Evolutionary conservation across 2,329 filamentous ascomycete species (phyloP).

Genomic region (Fusarium virguliforme): DNA sequence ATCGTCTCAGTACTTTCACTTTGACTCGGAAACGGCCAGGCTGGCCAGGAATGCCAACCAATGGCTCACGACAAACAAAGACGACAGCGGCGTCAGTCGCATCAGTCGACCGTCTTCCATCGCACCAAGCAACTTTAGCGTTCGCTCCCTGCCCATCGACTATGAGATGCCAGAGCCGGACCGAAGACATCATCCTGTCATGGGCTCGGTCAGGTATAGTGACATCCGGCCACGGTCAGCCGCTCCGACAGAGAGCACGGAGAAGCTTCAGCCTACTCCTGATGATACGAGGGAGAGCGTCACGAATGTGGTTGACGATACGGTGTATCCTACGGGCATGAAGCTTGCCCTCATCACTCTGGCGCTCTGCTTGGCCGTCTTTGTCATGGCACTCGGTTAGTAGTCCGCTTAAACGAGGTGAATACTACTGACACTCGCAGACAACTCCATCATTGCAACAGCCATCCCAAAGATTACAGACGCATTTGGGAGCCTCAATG

Average conservation of each 20-base stretch:
- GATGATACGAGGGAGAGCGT: background rate
- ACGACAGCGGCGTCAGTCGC: slow-evolving; percentile 43
- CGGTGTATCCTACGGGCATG: slow-evolving; percentile 47
- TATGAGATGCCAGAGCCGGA: slow-evolving; percentile 33
- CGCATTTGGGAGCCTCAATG: slow-evolving; percentile 61
- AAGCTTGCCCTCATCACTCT: slow-evolving; percentile 57
- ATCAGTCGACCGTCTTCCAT: slow-evolving; percentile 46
- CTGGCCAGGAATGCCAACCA: slow-evolving; percentile 43
- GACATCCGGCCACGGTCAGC: slow-evolving; percentile 40
- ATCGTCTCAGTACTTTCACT: slow-evolving; percentile 48
- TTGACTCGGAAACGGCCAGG: slow-evolving; percentile 45
- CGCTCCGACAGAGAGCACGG: slow-evolving; percentile 47
- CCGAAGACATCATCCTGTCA: slow-evolving; percentile 40
- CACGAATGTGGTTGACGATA: slow-evolving; percentile 11
- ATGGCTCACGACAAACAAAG: slow-evolving; percentile 47
- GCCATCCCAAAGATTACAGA: slow-evolving; percentile 63
- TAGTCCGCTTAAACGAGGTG: rapidly evolving
- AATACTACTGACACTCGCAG: slow-evolving; percentile 41
- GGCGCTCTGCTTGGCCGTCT: slow-evolving; percentile 59
- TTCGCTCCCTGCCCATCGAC: slow-evolving; percentile 41
- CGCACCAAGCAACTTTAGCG: slow-evolving; percentile 44
- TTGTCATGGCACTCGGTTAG: slow-evolving; percentile 60
- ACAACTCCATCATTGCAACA: slow-evolving; percentile 62
- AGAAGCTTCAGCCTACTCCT: slow-evolving; percentile 48
- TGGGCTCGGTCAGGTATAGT: slow-evolving; percentile 47